Conservation (phyloP, 345 rosid genomes). For the Triadica sebifera region DNA sequence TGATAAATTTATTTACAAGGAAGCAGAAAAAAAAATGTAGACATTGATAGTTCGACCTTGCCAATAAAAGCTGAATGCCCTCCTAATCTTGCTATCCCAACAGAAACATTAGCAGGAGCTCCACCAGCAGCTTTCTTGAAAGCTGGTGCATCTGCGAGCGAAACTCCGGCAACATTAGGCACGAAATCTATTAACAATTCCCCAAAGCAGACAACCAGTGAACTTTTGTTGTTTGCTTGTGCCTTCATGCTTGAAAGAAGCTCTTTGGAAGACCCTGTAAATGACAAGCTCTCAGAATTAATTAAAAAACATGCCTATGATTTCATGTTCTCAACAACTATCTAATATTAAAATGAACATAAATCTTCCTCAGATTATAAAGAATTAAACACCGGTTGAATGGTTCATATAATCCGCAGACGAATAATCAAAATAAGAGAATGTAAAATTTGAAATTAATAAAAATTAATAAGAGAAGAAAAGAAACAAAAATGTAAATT, state of each 20-base stretch:
- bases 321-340: too few relatives aligned
- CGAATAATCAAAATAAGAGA: too few relatives aligned
- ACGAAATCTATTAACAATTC: conserved; percentile 93
- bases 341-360: too few relatives aligned
- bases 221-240: not conserved
- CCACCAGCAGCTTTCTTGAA: conserved; percentile 96
- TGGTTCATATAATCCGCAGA: too few relatives aligned
- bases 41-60: conserved; percentile 47
- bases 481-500: too few relatives aligned
- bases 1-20: not conserved
- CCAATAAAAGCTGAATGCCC: conserved; percentile 93
- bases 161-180: conserved; percentile 75
- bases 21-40: too few relatives aligned
- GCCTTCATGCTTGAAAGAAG: not conserved
- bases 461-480: too few relatives aligned
- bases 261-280: not conserved
- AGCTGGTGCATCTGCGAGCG: conserved; percentile 89
- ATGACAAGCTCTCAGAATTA: too few relatives aligned
- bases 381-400: too few relatives aligned
- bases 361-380: too few relatives aligned
- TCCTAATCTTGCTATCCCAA: conserved; percentile 78
- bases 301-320: too few relatives aligned
- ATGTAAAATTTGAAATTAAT: too few relatives aligned
- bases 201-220: conserved; percentile 79
- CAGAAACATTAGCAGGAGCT: conserved; percentile 98